phyloP scores from a whole-genome alignment of 176 grass and related monocot species.

The Aechmea fasciata region DNA sequence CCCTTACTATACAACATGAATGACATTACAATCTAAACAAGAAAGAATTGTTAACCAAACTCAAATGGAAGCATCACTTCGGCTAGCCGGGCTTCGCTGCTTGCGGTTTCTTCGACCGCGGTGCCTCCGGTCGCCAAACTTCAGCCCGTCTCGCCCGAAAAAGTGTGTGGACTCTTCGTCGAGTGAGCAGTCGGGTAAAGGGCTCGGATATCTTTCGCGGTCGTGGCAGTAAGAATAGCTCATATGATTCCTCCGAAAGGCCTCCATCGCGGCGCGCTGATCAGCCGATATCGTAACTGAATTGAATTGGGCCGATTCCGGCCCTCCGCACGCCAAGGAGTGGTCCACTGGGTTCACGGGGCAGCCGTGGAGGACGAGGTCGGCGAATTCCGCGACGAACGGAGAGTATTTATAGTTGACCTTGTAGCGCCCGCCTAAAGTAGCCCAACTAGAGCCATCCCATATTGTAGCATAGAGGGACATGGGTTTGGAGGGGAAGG shows the following conservation, averaged over 20 bases:
- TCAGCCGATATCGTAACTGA: constrained; percentile 11
- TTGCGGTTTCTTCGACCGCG: neutral
- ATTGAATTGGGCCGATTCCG: neutral
- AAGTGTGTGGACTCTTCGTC: neutral
- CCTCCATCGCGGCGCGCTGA: constrained; percentile 15
- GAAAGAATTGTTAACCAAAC: neutral
- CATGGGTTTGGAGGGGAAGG: constrained; percentile 53
- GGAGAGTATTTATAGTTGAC: constrained; percentile 53
- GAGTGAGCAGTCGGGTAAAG: neutral
- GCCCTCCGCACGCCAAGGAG: neutral
- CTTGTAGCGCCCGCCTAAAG: constrained; percentile 51
- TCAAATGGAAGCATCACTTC: neutral
- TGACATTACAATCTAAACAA: neutral
- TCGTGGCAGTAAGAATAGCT: constrained; percentile 27
- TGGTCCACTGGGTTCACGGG: constrained; percentile 1
- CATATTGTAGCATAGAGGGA: constrained; percentile 54
- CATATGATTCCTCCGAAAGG: constrained; percentile 16
- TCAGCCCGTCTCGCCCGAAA: neutral
- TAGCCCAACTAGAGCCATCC: constrained; percentile 55
- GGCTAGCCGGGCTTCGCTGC: neutral
- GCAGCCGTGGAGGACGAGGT: constrained; percentile 37
- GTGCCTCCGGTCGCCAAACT: neutral
- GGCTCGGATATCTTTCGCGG: constrained; percentile 15
- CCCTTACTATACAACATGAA: constrained; percentile 10
- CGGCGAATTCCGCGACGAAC: constrained; percentile 25